Evolutionary conservation across 2,329 filamentous ascomycete species (phyloP).

Genomic region (Pyricularia sp.): DNA sequence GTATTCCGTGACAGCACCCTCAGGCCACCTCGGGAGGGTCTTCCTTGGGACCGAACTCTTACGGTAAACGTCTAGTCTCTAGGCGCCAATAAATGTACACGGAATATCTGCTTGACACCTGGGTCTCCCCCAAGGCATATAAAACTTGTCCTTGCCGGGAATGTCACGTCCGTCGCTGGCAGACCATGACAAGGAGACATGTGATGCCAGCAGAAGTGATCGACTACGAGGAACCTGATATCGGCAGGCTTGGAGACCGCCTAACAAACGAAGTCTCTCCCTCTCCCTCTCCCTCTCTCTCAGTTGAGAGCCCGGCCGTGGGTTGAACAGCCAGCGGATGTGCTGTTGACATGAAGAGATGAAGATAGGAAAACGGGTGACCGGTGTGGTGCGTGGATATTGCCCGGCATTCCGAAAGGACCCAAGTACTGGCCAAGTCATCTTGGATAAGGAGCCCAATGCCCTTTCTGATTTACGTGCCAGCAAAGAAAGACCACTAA

Average conservation of each 20-base stretch:
- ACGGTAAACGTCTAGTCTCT: neutral
- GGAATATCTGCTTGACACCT: neutral
- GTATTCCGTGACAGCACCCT: neutral
- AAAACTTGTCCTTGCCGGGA: neutral
- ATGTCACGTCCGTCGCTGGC: neutral
- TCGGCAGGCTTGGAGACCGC: neutral
- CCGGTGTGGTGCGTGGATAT: neutral
- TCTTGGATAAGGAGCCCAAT: neutral
- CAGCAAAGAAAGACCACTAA: neutral
- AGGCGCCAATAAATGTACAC: neutral
- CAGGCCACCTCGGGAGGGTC: neutral
- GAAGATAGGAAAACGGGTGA: no score
- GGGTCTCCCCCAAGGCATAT: neutral
- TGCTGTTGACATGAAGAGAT: no score
- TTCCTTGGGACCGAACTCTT: neutral
- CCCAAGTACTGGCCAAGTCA: neutral
- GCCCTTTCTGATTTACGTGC: neutral
- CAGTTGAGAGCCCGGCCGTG: neutral
- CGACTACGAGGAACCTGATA: neutral
- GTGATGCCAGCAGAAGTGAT: neutral
- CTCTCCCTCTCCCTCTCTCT: no score
- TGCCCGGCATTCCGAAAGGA: neutral
- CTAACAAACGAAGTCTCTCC: neutral
- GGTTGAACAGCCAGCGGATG: no score
- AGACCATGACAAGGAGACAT: neutral